Base-by-base conservation (phyloP, 768 basidiomycete genomes). In the Zangia roseola region DNA sequence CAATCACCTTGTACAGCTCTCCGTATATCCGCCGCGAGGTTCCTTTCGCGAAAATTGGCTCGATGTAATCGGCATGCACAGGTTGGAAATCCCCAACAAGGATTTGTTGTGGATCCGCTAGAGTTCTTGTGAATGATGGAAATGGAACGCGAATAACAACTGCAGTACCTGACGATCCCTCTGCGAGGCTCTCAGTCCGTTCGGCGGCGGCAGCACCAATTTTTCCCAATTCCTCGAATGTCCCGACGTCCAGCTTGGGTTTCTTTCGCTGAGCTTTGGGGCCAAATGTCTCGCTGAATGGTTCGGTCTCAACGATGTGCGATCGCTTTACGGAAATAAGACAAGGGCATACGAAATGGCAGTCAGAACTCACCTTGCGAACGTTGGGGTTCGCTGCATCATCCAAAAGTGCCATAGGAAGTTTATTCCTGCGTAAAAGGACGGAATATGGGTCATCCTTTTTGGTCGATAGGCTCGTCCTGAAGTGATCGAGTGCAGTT, bases 1-100 rank as follows among this genome's bases (percentile, higher is more conserved):
- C 97, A 63, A 99, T 93, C 56, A 99, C 95, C 69, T 99, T 99
- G 80, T 99, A 98, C 7, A 98, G 75, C 68, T 99, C 95, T 50
- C 94, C 94, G 70, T 97, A 98, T 52, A 99, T 99, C 19, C 95
- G 85, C 30, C 88, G 79, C 10, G 93, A 95, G 2, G 94, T 97
- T 31, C 95, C 95, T 69, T 98, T 98, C 43, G 87, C 82, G 61
- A 93, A 97, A 49, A 95, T 92, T 10, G 94, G 92, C 58, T 95
- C 94, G 58, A 86, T 84, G 59, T 81, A 79, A 60, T 91, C 87
- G 1, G 88, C 86, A 54, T 91, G 86, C 0, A 84, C 86, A 45
- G 64, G 61, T 33, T 76, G 75, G 45, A 75, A 73, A 49, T 80
- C 80, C 2, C 71, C 70, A 1, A 37, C 20, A 9, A 55, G 21